Conservation (phyloP, 257 asterid species). For the Jacaranda mimosifolia region DNA sequence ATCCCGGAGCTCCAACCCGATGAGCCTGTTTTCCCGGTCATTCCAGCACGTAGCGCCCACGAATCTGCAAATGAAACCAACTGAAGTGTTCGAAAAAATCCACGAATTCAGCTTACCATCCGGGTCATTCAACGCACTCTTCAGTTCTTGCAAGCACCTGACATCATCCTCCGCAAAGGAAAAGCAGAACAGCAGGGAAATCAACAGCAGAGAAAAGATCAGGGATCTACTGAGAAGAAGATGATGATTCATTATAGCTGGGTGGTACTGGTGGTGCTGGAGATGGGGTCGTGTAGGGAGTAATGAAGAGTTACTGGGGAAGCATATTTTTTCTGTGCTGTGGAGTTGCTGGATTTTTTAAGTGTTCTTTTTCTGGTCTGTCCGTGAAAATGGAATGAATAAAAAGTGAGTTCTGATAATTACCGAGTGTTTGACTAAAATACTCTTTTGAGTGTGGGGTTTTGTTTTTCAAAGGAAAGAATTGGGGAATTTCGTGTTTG, state of each 20-base stretch:
- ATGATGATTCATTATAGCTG: slow-evolving; percentile 31
- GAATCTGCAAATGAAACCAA: slow-evolving; percentile 59
- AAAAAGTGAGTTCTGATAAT: slow-evolving; percentile 11
- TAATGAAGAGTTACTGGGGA: slow-evolving; percentile 19
- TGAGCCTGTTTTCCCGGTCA: slow-evolving; percentile 58
- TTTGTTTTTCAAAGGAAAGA: slow-evolving; percentile 8
- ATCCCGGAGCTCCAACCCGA: slow-evolving; percentile 51
- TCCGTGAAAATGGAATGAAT: not conserved
- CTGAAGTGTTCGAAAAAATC: slow-evolving; percentile 55
- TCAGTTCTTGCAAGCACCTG: slow-evolving; percentile 56
- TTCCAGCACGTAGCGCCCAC: slow-evolving; percentile 80
- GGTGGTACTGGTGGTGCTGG: not conserved
- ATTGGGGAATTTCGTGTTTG: slow-evolving; percentile 17
- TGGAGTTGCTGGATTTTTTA: not conserved
- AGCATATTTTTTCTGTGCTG: slow-evolving; percentile 27
- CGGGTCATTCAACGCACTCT: slow-evolving; percentile 60
- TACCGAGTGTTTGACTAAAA: slow-evolving; percentile 3
- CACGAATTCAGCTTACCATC: slow-evolving; percentile 50
- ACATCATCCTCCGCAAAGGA: slow-evolving; percentile 60
- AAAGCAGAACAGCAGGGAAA: slow-evolving; percentile 29
- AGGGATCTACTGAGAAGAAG: slow-evolving; percentile 34
- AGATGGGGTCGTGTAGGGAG: not conserved
- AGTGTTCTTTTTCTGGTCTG: slow-evolving; percentile 5
- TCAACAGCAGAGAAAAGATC: slow-evolving; percentile 15
- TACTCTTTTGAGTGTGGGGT: not conserved